These are phyloP conservation scores for Diaporthe nobilis DNA, from an alignment of 2,329 filamentous ascomycete species.

Conservation along the genomic window DNA sequence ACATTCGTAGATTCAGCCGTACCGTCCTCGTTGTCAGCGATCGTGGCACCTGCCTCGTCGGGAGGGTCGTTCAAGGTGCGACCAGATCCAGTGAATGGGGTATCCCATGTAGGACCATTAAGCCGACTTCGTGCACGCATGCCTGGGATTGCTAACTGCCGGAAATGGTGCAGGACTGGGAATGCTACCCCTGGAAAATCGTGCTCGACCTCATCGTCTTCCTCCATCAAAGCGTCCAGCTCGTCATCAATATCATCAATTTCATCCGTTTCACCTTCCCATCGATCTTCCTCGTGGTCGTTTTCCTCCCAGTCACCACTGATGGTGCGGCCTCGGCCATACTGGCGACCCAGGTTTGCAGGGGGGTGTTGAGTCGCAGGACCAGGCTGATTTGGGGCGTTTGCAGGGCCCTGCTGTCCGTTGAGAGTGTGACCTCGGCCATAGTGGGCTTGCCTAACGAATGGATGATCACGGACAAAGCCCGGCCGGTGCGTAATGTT, in stretches of 20 bases:
- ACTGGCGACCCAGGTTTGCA: background rate
- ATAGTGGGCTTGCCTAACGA: background rate
- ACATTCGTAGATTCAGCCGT: background rate
- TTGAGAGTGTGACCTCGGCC: slow-evolving; percentile 29
- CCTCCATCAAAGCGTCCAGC: background rate
- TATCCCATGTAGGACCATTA: background rate
- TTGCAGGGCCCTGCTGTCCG: background rate
- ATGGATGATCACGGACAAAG: too few species aligned
- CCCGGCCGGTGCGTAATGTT: background rate
- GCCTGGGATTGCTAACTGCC: too few species aligned
- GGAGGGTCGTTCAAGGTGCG: slow-evolving; percentile 26
- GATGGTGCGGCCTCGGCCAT: slow-evolving; percentile 22
- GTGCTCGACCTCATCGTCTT: background rate
- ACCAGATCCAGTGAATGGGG: slow-evolving; percentile 8
- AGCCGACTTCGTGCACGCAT: too few species aligned
- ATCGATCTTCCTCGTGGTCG: background rate
- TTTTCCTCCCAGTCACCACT: background rate
- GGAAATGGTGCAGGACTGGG: too few species aligned
- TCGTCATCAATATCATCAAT: background rate
- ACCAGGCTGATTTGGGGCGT: background rate
- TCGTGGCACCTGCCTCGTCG: background rate
- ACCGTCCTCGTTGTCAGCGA: background rate
- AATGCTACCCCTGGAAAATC: background rate
- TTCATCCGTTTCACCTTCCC: background rate
- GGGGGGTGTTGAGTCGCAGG: background rate